Evolutionary conservation across 2,329 filamentous ascomycete species (phyloP), one percentile per base, ranked within the genome.

Genomic region (Talaromyces sp.): DNA sequence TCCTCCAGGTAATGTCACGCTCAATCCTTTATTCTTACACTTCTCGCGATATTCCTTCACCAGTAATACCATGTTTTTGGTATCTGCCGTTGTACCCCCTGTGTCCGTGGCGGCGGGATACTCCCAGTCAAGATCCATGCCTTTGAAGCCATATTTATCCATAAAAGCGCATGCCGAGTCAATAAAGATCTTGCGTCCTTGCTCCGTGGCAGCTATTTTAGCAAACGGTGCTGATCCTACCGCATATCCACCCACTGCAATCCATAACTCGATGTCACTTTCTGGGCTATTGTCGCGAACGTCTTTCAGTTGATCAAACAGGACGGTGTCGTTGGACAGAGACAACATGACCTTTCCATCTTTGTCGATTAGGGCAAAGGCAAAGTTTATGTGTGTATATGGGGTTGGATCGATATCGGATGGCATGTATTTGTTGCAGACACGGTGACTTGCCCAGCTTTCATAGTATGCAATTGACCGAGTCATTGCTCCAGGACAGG

Each of bases 281-380:
- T 43, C n/a, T 2, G 72, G 61, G 0, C 73, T 68, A 1, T 51
- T 67, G 0, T 70, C 54, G 63, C 81, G 81, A 2, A 82, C 67
- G 1, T 64, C 65, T 1, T 75, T 75, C 27, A 78, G 70, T 3
- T 71, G 62, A 5, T 34, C 38, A 29, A 73, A 74, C 1, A 78
- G 61, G 0, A 62, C 22, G 0, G 53, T 61, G 10, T 68, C 70
- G 64, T 2, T 65, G 8, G 45, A n/a, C 36, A 72, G 69, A 68
- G 75, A 76, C 0, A 78, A 71, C 0, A 65, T 65, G 2, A 72
- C 59, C 1, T 70, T 58, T 31, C 71, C 80, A 5, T 56, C 60
- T 0, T 79, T 76, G 51, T 82, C 74, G 59, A 83, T 76, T 27
- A 75, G 76, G 1, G 75, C 78, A 63, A 83, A 83, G 0, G 81